Percentiles rank a stretch among this genome's conserved stretches.
These are phyloP conservation scores for Cinchona pubescens DNA, from an alignment of 257 asterid genomes.

Conservation along the genomic window DNA sequence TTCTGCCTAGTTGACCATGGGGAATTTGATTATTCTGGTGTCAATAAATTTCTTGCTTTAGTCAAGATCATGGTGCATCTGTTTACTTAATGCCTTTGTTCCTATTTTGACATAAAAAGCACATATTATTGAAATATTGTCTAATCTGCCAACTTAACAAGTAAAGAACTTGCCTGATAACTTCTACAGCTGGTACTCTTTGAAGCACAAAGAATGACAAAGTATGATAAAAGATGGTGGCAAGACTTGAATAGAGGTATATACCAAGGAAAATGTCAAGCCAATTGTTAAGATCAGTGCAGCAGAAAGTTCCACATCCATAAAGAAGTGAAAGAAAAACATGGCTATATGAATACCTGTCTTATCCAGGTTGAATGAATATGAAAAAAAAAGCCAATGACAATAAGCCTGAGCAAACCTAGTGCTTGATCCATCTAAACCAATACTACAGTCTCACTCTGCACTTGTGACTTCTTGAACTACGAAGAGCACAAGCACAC, in stretches of 20 bases:
- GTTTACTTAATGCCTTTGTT: neutral
- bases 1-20: neutral
- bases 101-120: neutral
- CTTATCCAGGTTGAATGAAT: neutral
- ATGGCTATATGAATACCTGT: neutral
- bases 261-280: neutral
- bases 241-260: neutral
- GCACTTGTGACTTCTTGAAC: neutral
- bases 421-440: no score
- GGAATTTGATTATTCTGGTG: neutral
- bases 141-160: neutral
- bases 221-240: neutral
- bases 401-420: neutral
- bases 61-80: neutral
- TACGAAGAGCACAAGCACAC: neutral
- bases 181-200: neutral
- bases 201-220: neutral
- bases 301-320: neutral
- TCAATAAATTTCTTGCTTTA: neutral
- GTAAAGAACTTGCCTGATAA: neutral
- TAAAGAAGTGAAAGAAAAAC: no score
- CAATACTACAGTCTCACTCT: neutral
- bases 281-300: neutral
- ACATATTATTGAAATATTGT: neutral
- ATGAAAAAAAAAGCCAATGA: neutral